Evolutionary conservation across 2,329 filamentous ascomycete species (phyloP), one percentile per base, ranked within the genome.

Genomic region (Ceratocystis ficicola): DNA sequence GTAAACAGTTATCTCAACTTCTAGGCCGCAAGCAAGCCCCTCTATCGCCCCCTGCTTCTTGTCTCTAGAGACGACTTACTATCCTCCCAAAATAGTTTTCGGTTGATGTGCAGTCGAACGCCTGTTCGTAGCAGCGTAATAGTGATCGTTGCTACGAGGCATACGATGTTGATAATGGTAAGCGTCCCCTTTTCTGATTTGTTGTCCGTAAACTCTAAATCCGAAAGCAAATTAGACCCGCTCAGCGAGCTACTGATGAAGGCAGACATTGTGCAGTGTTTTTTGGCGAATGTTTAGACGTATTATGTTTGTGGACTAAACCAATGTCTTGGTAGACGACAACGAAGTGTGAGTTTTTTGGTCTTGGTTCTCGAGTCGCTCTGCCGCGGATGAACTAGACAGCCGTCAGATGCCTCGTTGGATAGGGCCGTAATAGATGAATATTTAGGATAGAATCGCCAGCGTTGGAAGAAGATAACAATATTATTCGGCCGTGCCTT

Each of bases 21-120:
- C 1, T 8, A 59, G 25, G 25, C 30, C 15, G 17, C 30, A 8
- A 32, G 30, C 1, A 32, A 32, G 5, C 30, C 30, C 6, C 6
- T 32, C 30, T 1, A 32, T 7, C 1, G 30, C 22, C 15, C 7
- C n/a, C 10, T 32, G 22, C 30, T 4, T 30, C 3, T 20, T 28
- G 12, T 48, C 6, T 20, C 30, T 22, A 7, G 20, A 44, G 10
- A 20, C n/a, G 2, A 68, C 66, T 32, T 60, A 68, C 66, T 63
- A 60, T 68, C 67, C 32, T 68, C 64, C 63, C 63, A 65, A 36
- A 68, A 68, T n/a, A 68, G 15, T 6, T 57, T 64, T 5, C 52
- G 36, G 25, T 64, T 66, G 6, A 64, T 59, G 10, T 44, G 22
- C 7, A 66, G 28, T 62, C 67, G 55, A 5, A 66, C 65, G 7